These are phyloP conservation scores for Podospora sp. DNA, from an alignment of 495 filamentous ascomycete species.

Conservation along the genomic window DNA sequence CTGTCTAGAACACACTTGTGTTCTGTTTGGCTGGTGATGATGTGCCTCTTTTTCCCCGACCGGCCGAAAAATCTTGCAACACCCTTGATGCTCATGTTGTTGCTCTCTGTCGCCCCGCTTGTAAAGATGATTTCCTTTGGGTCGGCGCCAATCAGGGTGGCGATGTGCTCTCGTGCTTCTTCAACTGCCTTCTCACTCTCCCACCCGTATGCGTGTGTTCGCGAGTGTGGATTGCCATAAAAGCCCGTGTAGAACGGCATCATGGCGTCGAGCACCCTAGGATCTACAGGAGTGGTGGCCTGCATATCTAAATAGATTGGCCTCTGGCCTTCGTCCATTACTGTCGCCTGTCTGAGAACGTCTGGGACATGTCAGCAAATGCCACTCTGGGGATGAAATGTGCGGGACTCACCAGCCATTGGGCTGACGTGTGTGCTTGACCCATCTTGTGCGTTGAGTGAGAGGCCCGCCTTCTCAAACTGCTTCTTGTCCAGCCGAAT, in stretches of 20 bases:
- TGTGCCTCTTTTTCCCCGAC: conserved; percentile 95
- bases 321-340: conserved; percentile 91
- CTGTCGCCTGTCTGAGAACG: conserved; percentile 86
- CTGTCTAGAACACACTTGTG: conserved; percentile 99
- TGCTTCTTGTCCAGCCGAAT: conserved; percentile 82
- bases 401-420: conserved; percentile 60
- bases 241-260: conserved; percentile 89
- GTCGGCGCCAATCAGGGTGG: conserved; percentile 87
- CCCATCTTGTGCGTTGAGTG: conserved; percentile 59
- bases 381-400: neutral
- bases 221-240: conserved; percentile 96
- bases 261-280: conserved; percentile 94
- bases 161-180: conserved; percentile 78
- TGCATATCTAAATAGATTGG: conserved; percentile 99
- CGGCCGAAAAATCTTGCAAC: conserved; percentile 93
- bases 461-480: conserved; percentile 72
- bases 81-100: conserved; percentile 99
- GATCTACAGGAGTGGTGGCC: conserved; percentile 95
- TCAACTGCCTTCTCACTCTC: conserved; percentile 95
- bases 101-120: conserved; percentile 95
- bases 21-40: conserved; percentile 95
- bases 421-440: conserved; percentile 68
- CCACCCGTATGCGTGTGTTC: conserved; percentile 98
- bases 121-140: conserved; percentile 99
- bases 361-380: conserved; percentile 42